Conservation (phyloP, 1,284 basidiomycete species). For the Somion occarium region DNA sequence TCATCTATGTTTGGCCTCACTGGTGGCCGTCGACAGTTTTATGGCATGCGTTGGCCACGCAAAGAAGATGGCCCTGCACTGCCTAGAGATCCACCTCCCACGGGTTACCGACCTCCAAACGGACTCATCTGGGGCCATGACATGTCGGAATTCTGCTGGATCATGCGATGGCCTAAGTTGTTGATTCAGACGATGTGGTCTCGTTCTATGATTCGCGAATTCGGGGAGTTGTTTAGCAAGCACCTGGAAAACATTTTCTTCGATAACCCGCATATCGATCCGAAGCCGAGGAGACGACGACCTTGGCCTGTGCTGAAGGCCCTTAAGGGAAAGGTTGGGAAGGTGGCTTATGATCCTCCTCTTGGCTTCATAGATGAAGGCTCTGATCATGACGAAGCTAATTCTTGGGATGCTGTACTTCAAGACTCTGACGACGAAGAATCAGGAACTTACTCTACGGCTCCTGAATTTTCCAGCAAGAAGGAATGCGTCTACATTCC, state of each 20-base stretch:
- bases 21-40: too few relatives aligned
- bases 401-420: slow-evolving; percentile 1
- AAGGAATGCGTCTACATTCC: neutral
- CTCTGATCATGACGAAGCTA: slow-evolving; percentile 10
- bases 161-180: slow-evolving; percentile 21
- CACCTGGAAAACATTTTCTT: slow-evolving; percentile 10
- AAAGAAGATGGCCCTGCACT: neutral
- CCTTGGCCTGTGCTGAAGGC: slow-evolving; percentile 24
- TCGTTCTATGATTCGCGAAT: slow-evolving; percentile 31
- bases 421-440: slow-evolving; percentile 8
- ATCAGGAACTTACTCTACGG: neutral
- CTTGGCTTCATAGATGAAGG: slow-evolving; percentile 9
- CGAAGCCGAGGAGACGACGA: slow-evolving; percentile 15
- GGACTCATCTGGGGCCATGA: slow-evolving; percentile 30
- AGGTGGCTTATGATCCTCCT: neutral
- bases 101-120: slow-evolving; percentile 17
- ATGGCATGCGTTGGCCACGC: too few relatives aligned
- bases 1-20: too few relatives aligned
- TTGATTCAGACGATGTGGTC: slow-evolving; percentile 24
- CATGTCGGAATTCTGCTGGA: slow-evolving; percentile 26
- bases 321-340: neutral
- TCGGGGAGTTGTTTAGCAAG: slow-evolving; percentile 24
- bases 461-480: too few relatives aligned
- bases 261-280: slow-evolving; percentile 16
- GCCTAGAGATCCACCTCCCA: slow-evolving; percentile 3